These are phyloP conservation scores for Colletotrichum liriopes DNA, from an alignment of 2,329 filamentous ascomycete genomes.

Conservation along the genomic window DNA sequence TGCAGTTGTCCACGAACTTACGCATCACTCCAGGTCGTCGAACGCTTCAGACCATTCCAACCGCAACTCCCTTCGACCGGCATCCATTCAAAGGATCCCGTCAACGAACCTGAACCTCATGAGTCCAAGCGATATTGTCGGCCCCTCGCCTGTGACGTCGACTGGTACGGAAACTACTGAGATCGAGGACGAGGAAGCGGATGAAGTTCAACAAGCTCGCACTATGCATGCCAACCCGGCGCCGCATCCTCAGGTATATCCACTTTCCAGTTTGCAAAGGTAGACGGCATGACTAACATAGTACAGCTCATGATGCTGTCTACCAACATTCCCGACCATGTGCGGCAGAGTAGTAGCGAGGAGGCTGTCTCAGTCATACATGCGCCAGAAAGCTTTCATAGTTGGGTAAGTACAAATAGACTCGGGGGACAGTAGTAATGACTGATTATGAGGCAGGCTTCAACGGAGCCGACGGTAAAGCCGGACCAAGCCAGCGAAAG, in stretches of 20 bases:
- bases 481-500: constrained; percentile 54
- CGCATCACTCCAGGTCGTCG: constrained; percentile 59
- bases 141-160: constrained; percentile 88
- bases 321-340: constrained; percentile 70
- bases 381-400: constrained; percentile 85
- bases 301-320: constrained; percentile 66
- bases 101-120: constrained; percentile 70
- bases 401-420: constrained; percentile 75
- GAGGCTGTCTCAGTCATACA: constrained; percentile 93
- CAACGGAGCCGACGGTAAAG: constrained; percentile 56
- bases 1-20: constrained; percentile 15
- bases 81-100: constrained; percentile 63
- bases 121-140: constrained; percentile 79
- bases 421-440: not conserved
- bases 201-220: constrained; percentile 68
- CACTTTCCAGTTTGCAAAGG: not conserved
- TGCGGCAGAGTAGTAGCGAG: constrained; percentile 76
- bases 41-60: constrained; percentile 55
- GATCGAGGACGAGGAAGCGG: constrained; percentile 83
- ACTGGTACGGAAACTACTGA: constrained; percentile 88
- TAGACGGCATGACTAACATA: constrained; percentile 1
- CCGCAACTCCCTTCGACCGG: constrained; percentile 66
- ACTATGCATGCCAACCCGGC: constrained; percentile 53
- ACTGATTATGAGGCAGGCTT: constrained; percentile 56
- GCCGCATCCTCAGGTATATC: constrained; percentile 57